These are phyloP conservation scores for Darksidea phi DNA, from an alignment of 495 filamentous ascomycete species.

Conservation along the genomic window DNA sequence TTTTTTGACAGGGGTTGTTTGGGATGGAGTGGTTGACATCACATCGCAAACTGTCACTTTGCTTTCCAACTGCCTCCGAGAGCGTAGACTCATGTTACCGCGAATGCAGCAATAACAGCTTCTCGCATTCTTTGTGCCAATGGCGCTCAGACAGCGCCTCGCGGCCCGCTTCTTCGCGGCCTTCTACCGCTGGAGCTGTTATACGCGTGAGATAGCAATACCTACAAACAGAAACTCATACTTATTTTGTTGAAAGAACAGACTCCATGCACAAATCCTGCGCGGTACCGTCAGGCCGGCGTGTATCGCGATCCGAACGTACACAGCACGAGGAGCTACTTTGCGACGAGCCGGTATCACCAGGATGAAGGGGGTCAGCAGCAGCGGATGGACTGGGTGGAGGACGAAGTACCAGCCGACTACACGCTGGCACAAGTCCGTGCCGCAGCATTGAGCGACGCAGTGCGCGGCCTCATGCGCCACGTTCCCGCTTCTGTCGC, in stretches of 20 bases:
- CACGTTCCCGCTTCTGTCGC: constrained; percentile 70
- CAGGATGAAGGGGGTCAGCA: too few species aligned
- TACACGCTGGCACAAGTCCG: not conserved
- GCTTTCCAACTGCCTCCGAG: not conserved
- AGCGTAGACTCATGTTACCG: not conserved
- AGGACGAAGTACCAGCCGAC: not conserved
- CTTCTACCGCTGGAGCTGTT: constrained; percentile 27
- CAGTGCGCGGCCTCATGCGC: constrained; percentile 57
- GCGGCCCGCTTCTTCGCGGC: constrained; percentile 28
- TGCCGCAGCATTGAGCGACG: not conserved
- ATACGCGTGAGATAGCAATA: constrained; percentile 6
- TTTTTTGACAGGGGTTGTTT: constrained; percentile 6
- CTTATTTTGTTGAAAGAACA: not conserved
- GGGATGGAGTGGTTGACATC: not conserved
- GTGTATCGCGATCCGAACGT: too few species aligned
- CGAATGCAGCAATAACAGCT: not conserved
- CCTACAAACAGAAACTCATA: not conserved
- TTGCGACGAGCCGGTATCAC: too few species aligned
- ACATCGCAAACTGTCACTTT: not conserved
- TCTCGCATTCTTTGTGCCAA: not conserved
- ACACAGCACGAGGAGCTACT: too few species aligned
- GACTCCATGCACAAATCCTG: not conserved
- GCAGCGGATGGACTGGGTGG: too few species aligned
- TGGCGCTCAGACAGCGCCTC: constrained; percentile 8
- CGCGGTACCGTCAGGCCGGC: too few species aligned